These are phyloP conservation scores for Pezizomycotina sp. DNA, from an alignment of 2,329 filamentous ascomycete species.

Conservation along the genomic window DNA sequence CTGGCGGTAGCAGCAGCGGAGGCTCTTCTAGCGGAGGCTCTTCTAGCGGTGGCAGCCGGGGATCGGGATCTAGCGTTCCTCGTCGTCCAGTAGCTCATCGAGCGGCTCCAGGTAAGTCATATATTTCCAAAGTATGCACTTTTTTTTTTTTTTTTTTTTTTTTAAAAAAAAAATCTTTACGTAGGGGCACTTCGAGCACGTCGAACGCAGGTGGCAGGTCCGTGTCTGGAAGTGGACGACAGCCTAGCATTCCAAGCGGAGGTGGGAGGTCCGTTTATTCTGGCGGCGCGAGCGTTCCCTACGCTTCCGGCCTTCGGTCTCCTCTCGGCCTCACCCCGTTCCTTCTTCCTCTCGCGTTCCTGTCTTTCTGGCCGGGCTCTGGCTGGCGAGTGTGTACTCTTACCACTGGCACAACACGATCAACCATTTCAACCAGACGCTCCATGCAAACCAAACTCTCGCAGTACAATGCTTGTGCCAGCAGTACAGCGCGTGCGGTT, in stretches of 20 bases:
- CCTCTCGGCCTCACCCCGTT: constrained; percentile 39
- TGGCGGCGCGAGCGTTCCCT: constrained; percentile 47
- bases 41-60: constrained; percentile 24
- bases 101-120: constrained; percentile 25
- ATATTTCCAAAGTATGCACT: too few species aligned
- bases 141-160: constrained; percentile 17
- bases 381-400: constrained; percentile 46
- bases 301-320: constrained; percentile 37
- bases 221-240: constrained; percentile 4
- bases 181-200: background rate
- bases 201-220: background rate
- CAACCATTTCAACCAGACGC: constrained; percentile 36
- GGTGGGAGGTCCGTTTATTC: too few species aligned
- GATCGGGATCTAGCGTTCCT: constrained; percentile 19
- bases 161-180: constrained; percentile 1
- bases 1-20: constrained; percentile 28
- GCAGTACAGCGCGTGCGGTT: constrained; percentile 42
- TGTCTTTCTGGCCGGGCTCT: constrained; percentile 47
- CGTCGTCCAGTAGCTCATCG: constrained; percentile 23
- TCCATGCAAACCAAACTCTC: constrained; percentile 39
- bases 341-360: constrained; percentile 36
- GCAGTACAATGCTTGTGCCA: constrained; percentile 47
- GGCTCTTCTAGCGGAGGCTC: constrained; percentile 21
- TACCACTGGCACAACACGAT: constrained; percentile 45
- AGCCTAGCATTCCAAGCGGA: constrained; percentile 5